Percentiles rank a stretch among this genome's conserved stretches.
Evolutionary conservation across 352 stramenopile species (phyloP).

Genomic region (Phytophthora sp.): DNA sequence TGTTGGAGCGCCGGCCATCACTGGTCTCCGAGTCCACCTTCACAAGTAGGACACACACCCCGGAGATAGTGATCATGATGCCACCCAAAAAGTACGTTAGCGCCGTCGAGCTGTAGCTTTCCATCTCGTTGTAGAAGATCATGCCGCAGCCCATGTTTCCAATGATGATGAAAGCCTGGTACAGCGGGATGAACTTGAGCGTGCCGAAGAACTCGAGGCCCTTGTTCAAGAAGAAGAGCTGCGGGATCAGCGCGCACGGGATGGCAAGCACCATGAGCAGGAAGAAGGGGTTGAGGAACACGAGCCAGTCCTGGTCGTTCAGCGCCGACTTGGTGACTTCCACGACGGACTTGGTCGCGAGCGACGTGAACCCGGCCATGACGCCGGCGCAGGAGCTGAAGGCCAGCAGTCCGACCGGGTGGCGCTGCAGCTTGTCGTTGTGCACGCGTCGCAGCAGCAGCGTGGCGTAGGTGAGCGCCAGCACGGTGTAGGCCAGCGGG

Average conservation of each 20-base stretch:
- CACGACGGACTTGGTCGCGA: constrained; percentile 77
- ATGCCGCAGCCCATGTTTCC: constrained; percentile 79
- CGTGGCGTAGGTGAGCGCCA: constrained; percentile 51
- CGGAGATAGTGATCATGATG: constrained; percentile 62
- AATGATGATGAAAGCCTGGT: constrained; percentile 85
- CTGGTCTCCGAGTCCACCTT: constrained; percentile 47
- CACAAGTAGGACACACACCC: constrained; percentile 65
- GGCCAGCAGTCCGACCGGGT: constrained; percentile 58
- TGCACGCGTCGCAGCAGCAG: constrained; percentile 65
- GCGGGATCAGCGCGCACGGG: constrained; percentile 61
- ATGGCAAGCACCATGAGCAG: constrained; percentile 62
- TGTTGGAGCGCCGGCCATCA: constrained; percentile 12
- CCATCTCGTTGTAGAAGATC: constrained; percentile 86
- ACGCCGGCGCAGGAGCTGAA: constrained; percentile 79
- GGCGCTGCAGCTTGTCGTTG: constrained; percentile 54
- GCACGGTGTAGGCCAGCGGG: constrained; percentile 56
- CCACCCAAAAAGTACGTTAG: constrained; percentile 58
- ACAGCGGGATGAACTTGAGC: constrained; percentile 83
- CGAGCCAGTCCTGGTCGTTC: constrained; percentile 37
- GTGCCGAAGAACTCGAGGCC: constrained; percentile 80
- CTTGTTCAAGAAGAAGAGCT: constrained; percentile 84
- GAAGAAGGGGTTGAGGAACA: constrained; percentile 77
- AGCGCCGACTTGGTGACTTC: constrained; percentile 67
- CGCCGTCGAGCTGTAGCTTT: constrained; percentile 48
- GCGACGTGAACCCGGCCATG: constrained; percentile 80